Conservation (phyloP, 2,329 filamentous ascomycete species). For the Canariomyces notabilis region DNA sequence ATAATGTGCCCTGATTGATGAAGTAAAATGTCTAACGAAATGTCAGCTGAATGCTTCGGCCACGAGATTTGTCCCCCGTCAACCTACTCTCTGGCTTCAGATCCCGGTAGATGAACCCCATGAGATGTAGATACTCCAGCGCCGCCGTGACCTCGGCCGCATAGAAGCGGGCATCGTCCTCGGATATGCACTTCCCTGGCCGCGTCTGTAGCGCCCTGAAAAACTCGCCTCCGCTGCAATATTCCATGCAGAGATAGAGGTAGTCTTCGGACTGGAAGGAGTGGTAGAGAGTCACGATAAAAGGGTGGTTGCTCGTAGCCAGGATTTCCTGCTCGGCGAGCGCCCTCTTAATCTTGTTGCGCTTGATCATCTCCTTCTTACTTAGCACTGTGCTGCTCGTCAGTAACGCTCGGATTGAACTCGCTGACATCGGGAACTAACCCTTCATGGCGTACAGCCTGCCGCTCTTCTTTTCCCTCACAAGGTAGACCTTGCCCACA, state of each 20-base stretch:
- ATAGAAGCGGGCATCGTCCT: slow-evolving; percentile 96
- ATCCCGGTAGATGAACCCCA: slow-evolving; percentile 99
- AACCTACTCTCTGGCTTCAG: slow-evolving; percentile 92
- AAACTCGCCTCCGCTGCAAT: slow-evolving; percentile 97
- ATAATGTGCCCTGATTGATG: slow-evolving; percentile 99
- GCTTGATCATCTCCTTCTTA: slow-evolving; percentile 99
- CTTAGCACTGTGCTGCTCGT: slow-evolving; percentile 66
- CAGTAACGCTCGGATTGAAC: slow-evolving; percentile 27
- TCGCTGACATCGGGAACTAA: slow-evolving; percentile 37
- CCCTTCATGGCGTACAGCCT: slow-evolving; percentile 98
- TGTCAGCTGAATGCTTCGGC: slow-evolving; percentile 32
- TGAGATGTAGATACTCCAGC: slow-evolving; percentile 91
- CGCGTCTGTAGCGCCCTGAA: slow-evolving; percentile 94
- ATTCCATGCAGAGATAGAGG: slow-evolving; percentile 99
- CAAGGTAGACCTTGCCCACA: slow-evolving; percentile 96
- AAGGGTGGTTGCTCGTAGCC: slow-evolving; percentile 96
- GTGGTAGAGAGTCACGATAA: slow-evolving; percentile 97
- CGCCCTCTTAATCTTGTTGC: slow-evolving; percentile 99
- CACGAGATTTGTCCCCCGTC: not conserved
- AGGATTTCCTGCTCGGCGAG: slow-evolving; percentile 97
- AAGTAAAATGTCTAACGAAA: slow-evolving; percentile 73
- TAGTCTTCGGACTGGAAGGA: slow-evolving; percentile 99
- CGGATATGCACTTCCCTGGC: slow-evolving; percentile 93
- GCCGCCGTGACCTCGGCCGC: slow-evolving; percentile 96
- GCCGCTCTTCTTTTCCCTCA: slow-evolving; percentile 95